Base-by-base conservation (phyloP, 2,329 filamentous ascomycete species). In the Alternaria atra region DNA sequence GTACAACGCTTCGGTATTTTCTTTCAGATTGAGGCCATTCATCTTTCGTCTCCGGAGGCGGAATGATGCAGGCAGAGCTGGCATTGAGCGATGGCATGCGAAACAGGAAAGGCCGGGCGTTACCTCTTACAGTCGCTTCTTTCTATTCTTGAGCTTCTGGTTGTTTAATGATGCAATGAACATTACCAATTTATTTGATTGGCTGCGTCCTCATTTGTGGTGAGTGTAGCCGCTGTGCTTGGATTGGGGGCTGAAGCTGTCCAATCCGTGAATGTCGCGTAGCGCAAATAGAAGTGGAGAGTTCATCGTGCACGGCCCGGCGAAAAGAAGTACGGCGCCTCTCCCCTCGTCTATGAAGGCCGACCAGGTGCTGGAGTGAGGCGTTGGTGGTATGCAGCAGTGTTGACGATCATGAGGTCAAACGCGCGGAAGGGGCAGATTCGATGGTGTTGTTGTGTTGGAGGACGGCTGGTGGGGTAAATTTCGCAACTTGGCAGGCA, bases 221-320 rank as follows among this genome's bases (percentile, higher is more conserved):
- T 68, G 69, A 73, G 55, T 61, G 70, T 78, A 79, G 76, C 75
- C 77, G 77, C 77, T 78, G 76, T 74, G 69, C 67, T 69, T 73
- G 67, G 53, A 66, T 70, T 74, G 73, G 76, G 74, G 76, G 76
- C 76, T 68, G 70, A 72, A 69, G 71, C 72, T 58, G 65, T 77
- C 77, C 76, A 78, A 79, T 79, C 75, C 74, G 71, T 76, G 74
- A 72, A 51, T 60, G 71, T 77, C 75, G 76, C 77, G 75, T 78
- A 77, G 72, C 76, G 67, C 73, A 75, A 77, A 73, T 76, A 76
- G 72, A 73, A 76, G 70, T 70, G 70, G 70, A 71, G 67, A 76
- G 71, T 62, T 66, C 66, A 68, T 73, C 56, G 70, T 57, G 76
- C 75, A 77, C 75, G 75, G 73, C 69, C 73, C 71, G 58, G 61